phyloP scores from a whole-genome alignment of 495 filamentous ascomycete genomes.

The Baudoinia panamericana region DNA sequence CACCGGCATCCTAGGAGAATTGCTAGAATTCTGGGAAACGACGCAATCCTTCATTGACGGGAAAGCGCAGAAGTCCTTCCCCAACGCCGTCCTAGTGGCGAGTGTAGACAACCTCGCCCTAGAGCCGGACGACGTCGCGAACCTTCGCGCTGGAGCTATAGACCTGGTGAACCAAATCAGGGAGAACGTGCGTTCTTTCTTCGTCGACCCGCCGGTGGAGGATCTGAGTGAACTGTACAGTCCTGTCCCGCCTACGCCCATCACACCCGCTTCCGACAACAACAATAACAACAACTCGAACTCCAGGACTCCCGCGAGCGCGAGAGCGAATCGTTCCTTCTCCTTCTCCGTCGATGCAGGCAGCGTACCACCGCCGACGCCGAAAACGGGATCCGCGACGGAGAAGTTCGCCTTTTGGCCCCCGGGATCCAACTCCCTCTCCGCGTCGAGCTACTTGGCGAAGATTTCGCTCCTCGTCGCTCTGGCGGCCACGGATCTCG shows the following conservation, averaged over 20 bases:
- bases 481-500: conserved; percentile 76
- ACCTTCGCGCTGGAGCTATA: conserved; percentile 62
- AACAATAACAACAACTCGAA: too few relatives aligned
- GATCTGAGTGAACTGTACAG: conserved; percentile 78
- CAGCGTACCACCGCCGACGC: conserved; percentile 63
- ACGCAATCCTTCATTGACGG: conserved; percentile 83
- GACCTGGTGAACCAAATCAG: conserved; percentile 73
- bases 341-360: conserved; percentile 51
- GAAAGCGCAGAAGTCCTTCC: conserved; percentile 65
- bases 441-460: conserved; percentile 71
- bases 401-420: conserved; percentile 97
- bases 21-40: conserved; percentile 87
- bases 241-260: conserved; percentile 59
- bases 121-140: conserved; percentile 50
- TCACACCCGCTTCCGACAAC: conserved; percentile 45
- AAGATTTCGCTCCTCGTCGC: conserved; percentile 70
- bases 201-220: conserved; percentile 79
- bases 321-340: conserved; percentile 53
- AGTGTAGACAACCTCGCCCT: conserved; percentile 81
- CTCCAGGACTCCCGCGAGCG: conserved; percentile 28
- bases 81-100: conserved; percentile 31
- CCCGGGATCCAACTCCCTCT: conserved; percentile 77
- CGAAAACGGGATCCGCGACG: conserved; percentile 65
- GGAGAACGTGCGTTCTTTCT: conserved; percentile 63
- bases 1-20: conserved; percentile 72